Evolutionary conservation across 2,329 filamentous ascomycete species (phyloP).

Genomic region (Beauveria medogensis): DNA sequence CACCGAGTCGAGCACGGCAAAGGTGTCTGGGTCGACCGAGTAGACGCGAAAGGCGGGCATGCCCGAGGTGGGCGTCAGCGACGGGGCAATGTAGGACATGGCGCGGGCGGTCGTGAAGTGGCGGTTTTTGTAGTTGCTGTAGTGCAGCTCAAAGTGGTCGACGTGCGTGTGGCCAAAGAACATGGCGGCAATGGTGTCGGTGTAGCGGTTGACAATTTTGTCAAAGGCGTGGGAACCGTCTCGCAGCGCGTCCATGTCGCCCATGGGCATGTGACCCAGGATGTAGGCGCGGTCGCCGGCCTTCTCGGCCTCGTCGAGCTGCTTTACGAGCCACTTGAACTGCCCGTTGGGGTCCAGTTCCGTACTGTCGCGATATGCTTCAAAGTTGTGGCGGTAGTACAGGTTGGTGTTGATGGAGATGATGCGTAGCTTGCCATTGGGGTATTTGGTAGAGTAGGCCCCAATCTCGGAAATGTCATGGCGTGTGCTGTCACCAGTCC

Average conservation of each 20-base stretch:
- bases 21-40: slow-evolving; percentile 48
- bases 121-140: slow-evolving; percentile 37
- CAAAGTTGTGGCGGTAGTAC: slow-evolving; percentile 52
- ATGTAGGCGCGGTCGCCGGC: slow-evolving; percentile 46
- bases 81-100: slow-evolving; percentile 46
- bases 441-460: slow-evolving; percentile 40
- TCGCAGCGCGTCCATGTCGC: slow-evolving; percentile 41
- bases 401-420: slow-evolving; percentile 54
- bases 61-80: slow-evolving; percentile 46
- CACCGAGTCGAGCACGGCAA: slow-evolving; percentile 43
- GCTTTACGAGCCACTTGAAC: slow-evolving; percentile 43
- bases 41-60: slow-evolving; percentile 52
- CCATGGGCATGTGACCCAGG: slow-evolving; percentile 49
- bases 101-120: slow-evolving; percentile 35
- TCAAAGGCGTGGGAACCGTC: slow-evolving; percentile 45
- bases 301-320: slow-evolving; percentile 45
- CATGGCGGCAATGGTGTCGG: slow-evolving; percentile 43
- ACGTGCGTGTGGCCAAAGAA: slow-evolving; percentile 52
- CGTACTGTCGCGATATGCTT: slow-evolving; percentile 43
- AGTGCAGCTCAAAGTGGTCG: slow-evolving; percentile 49
- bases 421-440: slow-evolving; percentile 41
- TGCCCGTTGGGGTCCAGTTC: slow-evolving; percentile 43
- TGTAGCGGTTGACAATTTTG: slow-evolving; percentile 45
- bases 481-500: slow-evolving; percentile 31
- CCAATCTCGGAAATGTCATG: slow-evolving; percentile 33